Conservation (phyloP, 768 basidiomycete species). For the Thelephora aurantiotincta region DNA sequence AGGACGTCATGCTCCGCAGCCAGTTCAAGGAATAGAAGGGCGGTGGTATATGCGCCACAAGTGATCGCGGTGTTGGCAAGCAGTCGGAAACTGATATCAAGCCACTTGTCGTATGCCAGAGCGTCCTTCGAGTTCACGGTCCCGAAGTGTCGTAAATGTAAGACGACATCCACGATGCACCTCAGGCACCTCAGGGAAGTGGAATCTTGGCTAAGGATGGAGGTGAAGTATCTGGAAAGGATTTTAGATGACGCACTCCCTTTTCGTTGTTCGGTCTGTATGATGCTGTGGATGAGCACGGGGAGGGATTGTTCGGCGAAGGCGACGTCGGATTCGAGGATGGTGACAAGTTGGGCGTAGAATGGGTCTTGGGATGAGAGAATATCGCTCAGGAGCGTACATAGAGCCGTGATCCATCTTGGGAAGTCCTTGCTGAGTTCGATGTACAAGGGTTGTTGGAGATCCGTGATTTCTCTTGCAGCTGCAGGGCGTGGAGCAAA, state of each 20-base stretch:
- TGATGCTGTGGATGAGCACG: conserved; percentile 54
- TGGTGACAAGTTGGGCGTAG: conserved; percentile 50
- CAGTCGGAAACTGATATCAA: conserved; percentile 58
- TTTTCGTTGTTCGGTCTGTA: conserved; percentile 22
- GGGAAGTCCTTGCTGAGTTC: conserved; percentile 35
- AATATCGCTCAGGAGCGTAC: conserved; percentile 41
- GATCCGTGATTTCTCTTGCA: conserved; percentile 23
- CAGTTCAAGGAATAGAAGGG: conserved; percentile 80
- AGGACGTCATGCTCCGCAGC: conserved; percentile 35
- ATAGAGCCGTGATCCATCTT: conserved; percentile 47
- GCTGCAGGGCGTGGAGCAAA: conserved; percentile 10
- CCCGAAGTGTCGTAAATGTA: conserved; percentile 65
- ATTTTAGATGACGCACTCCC: conserved; percentile 10
- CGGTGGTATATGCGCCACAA: conserved; percentile 81
- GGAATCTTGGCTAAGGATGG: conserved; percentile 28
- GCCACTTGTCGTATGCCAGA: conserved; percentile 65
- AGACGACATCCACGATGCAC: conserved; percentile 57
- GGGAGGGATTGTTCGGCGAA: conserved; percentile 65
- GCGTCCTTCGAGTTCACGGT: conserved; percentile 24
- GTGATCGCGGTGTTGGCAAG: conserved; percentile 60
- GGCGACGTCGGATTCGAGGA: conserved; percentile 36
- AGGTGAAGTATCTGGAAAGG: conserved; percentile 42
- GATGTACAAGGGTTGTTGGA: conserved; percentile 18
- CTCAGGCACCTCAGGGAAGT: conserved; percentile 30
- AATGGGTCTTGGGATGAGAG: conserved; percentile 43